Evolutionary conservation across 2,329 filamentous ascomycete genomes (phyloP), one percentile per base, ranked within the genome.

Genomic region (Colletotrichum brevisporum): DNA sequence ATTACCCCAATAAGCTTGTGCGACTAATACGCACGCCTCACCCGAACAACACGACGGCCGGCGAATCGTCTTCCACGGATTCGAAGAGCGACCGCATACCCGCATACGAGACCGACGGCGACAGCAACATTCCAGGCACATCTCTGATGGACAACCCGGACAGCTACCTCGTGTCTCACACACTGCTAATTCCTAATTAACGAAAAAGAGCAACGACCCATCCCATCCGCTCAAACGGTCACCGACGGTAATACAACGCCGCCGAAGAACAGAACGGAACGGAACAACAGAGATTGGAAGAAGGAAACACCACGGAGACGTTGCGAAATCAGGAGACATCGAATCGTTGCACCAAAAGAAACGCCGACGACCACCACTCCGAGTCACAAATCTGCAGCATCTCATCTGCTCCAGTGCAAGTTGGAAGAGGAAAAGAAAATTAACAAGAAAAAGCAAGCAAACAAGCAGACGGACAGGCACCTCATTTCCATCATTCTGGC

Each of bases 161-260:
- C 55, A 36, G 51, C 36, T 55, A 51, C 47, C 21, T 50, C 45
- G 36, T 69, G 45, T 45, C 50, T 51, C 67, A 66, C 18, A 54
- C 48, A 56, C 39, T 55, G 36, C 43, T 67, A 60, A 61, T 69
- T 56, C 45, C 26, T 66, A 67, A 66, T 69, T 47, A 56, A 69
- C 55, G 45, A 36, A 36, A 36, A 10, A 66, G 24, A 66, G 24
- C 54, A 57, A 53, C 45, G 26, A 64, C 21, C 54, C 54, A 52
- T 36, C 21, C 54, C 54, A 52, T 36, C 47, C 53, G 52, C 21
- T 31, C 15, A 52, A 27, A 48, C 43, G 16, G 16, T 43, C 24
- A 18, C 26, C 12, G 26, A 57, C n/a, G 41, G 6, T 21, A 24
- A 24, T 24, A 21, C 60, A 58, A 36, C 31, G 31, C 15, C 45